Base-by-base conservation (phyloP, 2,329 filamentous ascomycete species). In the Penicillium janthinellum region DNA sequence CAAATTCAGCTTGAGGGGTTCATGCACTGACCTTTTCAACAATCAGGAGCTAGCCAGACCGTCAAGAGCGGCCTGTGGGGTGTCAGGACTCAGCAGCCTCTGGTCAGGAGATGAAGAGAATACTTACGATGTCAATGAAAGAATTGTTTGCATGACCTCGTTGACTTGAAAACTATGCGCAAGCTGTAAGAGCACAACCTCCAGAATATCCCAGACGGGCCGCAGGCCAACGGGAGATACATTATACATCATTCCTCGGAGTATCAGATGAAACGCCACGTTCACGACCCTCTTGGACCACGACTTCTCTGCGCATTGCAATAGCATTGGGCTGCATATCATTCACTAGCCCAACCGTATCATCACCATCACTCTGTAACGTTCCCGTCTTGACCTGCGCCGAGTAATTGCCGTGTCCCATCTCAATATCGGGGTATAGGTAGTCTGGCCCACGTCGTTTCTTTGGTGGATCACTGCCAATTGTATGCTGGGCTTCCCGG, bases 241-340 rank as follows among this genome's bases (percentile, higher is more conserved):
- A 45, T 47, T 15, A 47, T 17, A 47, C 15, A 31, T 17, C 22
- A 37, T 10, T 11, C n/a, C 20, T 52, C 15, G 35, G 28, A 15
- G 34, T 48, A 5, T 37, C 42, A 5, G 42, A 38, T 12, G 50
- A 41, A 28, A 53, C 31, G 0, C 37, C 48, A 25, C 35, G 48
- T 35, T 37, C 25, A 10, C 25, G 54, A 41, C 37, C 28, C 38
- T 53, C 50, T 25, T 53, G 49, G 14, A 58, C 56, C 4, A 54
- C 50, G 41, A 58, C 39, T 28, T 58, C 56, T 37, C 50, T 47
- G 14, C 50, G 31, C 50, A 53, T 58, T 4, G 56, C 50, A 42
- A 58, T 58, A 2, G 56, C 56, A 53, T 58, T 58, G 2, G 56
- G 56, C n/a, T 58, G 56, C 34, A 54, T 58, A 53, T 58, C 35